Evolutionary conservation across 1,284 basidiomycete genomes (phyloP), one percentile per base, ranked within the genome.

Genomic region (Pterulicium gracile): DNA sequence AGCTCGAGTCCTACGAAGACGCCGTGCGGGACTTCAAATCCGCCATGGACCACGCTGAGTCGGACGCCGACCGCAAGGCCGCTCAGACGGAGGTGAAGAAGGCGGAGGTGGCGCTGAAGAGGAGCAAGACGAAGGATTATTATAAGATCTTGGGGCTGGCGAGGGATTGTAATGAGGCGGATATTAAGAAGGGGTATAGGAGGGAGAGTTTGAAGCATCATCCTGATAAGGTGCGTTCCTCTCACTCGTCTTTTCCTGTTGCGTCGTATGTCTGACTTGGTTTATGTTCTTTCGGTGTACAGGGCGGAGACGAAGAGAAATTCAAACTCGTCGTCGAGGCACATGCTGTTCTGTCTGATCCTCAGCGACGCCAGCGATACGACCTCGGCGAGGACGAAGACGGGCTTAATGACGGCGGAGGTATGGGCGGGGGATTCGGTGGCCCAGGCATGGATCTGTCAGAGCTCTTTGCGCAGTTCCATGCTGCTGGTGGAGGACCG

Each of bases 61-160:
- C 69, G 7, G 81, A 87, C 39, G 69, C 67, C 0, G 89, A 92
- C 53, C 72, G 78, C 23, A 70, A 77, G 14, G 67, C 75, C 14
- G 64, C 92, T 43, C 72, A 69, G 50, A 57, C 60, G 1, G 90
- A 94, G 58, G 66, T 88, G 35, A 79, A 75, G 61, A 84, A 88
- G 60, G 87, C 87, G 0, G 84, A 90, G 61, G 73, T 74, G 3
- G 79, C 75, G 46, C 66, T 90, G 50, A 90, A 89, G 70, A 67
- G 81, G 52, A 87, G 83, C 63, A 89, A 90, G 67, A 81, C 82
- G 44, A 89, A 89, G 62, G 88, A 89, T 55, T 87, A 88, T 57
- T 88, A 87, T 62, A 88, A 84, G 64, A 83, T 86, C 54, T 66
- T 87, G 17, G 81, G 74, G 24, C 58, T 88, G 21, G 24, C 68